phyloP scores from a whole-genome alignment of 2,329 filamentous ascomycete species.

The Alternaria panax region DNA sequence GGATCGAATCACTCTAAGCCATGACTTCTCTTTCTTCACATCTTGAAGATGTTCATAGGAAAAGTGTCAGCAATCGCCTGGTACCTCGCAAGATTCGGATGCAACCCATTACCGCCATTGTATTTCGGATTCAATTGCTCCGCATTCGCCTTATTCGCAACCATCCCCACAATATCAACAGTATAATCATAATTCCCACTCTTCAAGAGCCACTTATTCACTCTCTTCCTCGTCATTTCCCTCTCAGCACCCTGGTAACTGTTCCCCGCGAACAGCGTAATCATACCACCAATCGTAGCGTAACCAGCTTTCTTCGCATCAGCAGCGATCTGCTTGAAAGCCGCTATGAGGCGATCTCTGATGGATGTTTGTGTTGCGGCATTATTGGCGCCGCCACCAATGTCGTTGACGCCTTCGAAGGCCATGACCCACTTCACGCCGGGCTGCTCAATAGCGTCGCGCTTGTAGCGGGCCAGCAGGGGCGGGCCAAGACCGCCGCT shows the following conservation, averaged over 20 bases:
- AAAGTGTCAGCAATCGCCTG: slow-evolving; percentile 66
- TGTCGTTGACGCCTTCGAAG: slow-evolving; percentile 72
- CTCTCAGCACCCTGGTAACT: slow-evolving; percentile 54
- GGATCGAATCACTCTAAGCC: no score
- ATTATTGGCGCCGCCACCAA: slow-evolving; percentile 61
- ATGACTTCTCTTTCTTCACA: fast-evolving
- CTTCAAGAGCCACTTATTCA: slow-evolving; percentile 68
- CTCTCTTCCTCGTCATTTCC: slow-evolving; percentile 63
- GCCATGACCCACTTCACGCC: slow-evolving; percentile 69
- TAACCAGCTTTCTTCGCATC: slow-evolving; percentile 50
- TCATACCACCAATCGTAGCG: slow-evolving; percentile 67
- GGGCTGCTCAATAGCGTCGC: slow-evolving; percentile 66
- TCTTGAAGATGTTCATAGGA: slow-evolving; percentile 61
- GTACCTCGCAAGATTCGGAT: slow-evolving; percentile 68
- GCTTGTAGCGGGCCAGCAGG: slow-evolving; percentile 66
- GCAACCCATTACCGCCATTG: slow-evolving; percentile 70
- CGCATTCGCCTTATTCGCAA: slow-evolving; percentile 60
- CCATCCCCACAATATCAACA: slow-evolving; percentile 67
- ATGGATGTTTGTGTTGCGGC: slow-evolving; percentile 55
- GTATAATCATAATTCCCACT: slow-evolving; percentile 65
- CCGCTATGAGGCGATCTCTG: slow-evolving; percentile 61
- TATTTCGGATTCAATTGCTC: slow-evolving; percentile 58
- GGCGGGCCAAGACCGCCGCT: slow-evolving; percentile 68
- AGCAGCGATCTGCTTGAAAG: slow-evolving; percentile 64
- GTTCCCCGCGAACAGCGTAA: slow-evolving; percentile 67